Evolutionary conservation across 257 asterid species (phyloP).

Genomic region (Forsythia viridissima): DNA sequence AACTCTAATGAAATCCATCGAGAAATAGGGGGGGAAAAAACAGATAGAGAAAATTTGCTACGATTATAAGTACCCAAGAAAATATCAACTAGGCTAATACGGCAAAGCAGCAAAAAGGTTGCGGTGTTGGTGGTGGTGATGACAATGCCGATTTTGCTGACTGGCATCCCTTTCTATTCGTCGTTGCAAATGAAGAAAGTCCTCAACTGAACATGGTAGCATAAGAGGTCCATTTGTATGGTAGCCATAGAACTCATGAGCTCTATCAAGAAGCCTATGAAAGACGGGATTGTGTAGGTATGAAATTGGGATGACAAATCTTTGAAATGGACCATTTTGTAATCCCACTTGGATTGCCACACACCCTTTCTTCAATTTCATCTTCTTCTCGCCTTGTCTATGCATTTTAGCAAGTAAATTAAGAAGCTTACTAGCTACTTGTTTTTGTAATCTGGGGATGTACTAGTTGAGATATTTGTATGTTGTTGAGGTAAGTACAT

Average conservation of each 20-base stretch:
- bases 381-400: background rate
- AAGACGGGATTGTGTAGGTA: constrained; percentile 32
- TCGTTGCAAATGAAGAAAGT: constrained; percentile 31
- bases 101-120: constrained; percentile 15
- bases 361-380: background rate
- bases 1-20: background rate
- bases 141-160: background rate
- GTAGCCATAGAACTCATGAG: constrained; percentile 32
- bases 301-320: constrained; percentile 33
- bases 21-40: too few species aligned
- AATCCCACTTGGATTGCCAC: constrained; percentile 28
- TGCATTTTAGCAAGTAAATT: background rate
- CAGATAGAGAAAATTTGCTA: too few species aligned
- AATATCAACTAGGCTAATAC: constrained; percentile 9
- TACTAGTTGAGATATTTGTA: background rate
- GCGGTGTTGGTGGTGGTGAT: background rate
- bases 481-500: background rate
- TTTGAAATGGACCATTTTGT: constrained; percentile 3
- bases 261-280: constrained; percentile 30
- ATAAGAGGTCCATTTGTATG: constrained; percentile 23
- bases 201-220: constrained; percentile 34
- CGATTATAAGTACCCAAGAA: too few species aligned
- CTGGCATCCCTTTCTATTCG: constrained; percentile 22
- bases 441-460: background rate
- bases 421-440: background rate